Evolutionary conservation across 73 alveolate species (phyloP).

Genomic region (Strombidium stylifer): DNA sequence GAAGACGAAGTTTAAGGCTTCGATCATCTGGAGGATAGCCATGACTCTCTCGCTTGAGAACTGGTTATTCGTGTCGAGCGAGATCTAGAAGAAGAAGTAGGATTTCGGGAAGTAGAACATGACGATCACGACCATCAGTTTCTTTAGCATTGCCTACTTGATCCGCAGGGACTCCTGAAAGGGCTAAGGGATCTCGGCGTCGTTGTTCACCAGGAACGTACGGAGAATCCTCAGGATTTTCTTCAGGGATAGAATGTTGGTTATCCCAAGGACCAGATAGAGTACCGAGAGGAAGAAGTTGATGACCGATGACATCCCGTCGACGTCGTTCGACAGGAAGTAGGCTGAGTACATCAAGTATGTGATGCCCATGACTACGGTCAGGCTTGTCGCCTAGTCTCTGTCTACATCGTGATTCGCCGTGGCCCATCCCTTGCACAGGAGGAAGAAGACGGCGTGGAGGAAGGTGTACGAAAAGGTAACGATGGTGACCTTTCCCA

Average conservation of each 20-base stretch:
- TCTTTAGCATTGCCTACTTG: not conserved
- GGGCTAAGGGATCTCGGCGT: no score
- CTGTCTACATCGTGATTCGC: constrained; percentile 18
- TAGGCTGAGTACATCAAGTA: constrained; percentile 51
- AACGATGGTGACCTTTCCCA: constrained; percentile 29
- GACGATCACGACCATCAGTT: not conserved
- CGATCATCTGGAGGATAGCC: no score
- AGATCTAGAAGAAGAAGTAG: no score
- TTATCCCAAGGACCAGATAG: not conserved
- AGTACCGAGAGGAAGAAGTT: not conserved
- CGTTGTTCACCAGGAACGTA: no score
- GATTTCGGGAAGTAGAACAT: no score
- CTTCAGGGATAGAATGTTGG: no score
- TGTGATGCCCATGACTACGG: constrained; percentile 53
- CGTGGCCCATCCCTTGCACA: constrained; percentile 43
- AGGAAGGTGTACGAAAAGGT: constrained; percentile 20
- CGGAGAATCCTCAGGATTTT: no score
- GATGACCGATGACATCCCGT: constrained; percentile 13
- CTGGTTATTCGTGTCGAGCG: no score
- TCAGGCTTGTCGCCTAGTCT: constrained; percentile 37
- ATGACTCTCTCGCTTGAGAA: no score
- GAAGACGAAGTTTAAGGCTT: no score
- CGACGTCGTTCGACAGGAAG: constrained; percentile 26
- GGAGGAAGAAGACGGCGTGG: constrained; percentile 6
- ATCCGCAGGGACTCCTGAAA: not conserved